Percentiles rank a stretch among this genome's conserved stretches.
phyloP scores from a whole-genome alignment of 2,329 filamentous ascomycete species.

The Aspergillus ibericus region DNA sequence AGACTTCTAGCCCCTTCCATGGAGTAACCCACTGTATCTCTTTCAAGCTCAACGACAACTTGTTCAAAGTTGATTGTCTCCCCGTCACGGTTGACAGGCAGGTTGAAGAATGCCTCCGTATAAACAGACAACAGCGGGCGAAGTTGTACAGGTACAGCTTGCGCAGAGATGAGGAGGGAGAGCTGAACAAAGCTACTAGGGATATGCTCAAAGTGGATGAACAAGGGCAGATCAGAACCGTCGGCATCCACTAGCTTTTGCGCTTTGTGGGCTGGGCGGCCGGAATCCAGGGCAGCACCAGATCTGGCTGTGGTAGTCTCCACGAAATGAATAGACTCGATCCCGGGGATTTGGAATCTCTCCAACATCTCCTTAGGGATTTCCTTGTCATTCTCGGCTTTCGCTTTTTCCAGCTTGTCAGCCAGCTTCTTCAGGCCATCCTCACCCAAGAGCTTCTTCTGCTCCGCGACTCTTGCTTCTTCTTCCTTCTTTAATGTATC shows the following conservation, averaged over 20 bases:
- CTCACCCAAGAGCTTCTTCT: conserved; percentile 76
- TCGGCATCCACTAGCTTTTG: conserved; percentile 76
- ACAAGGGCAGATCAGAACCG: conserved; percentile 67
- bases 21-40: conserved; percentile 82
- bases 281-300: conserved; percentile 72
- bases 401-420: conserved; percentile 76
- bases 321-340: conserved; percentile 93
- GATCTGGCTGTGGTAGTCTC: conserved; percentile 80
- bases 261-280: conserved; percentile 64
- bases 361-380: conserved; percentile 82
- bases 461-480: conserved; percentile 71
- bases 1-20: conserved; percentile 68
- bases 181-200: conserved; percentile 90
- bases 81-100: conserved; percentile 75
- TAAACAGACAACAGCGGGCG: conserved; percentile 85
- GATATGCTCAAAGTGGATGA: conserved; percentile 96
- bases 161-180: conserved; percentile 75
- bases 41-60: conserved; percentile 85
- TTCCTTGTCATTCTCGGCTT: conserved; percentile 81
- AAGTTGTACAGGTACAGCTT: conserved; percentile 72
- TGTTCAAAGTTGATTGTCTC: conserved; percentile 83
- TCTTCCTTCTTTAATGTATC: conserved; percentile 81
- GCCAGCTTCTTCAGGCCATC: conserved; percentile 75
- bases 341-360: conserved; percentile 76
- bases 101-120: conserved; percentile 90